Percentiles rank a stretch among this genome's conserved stretches.
These are phyloP conservation scores for Rhodotorula sp. DNA, from an alignment of 1,284 basidiomycete genomes.

Conservation along the genomic window DNA sequence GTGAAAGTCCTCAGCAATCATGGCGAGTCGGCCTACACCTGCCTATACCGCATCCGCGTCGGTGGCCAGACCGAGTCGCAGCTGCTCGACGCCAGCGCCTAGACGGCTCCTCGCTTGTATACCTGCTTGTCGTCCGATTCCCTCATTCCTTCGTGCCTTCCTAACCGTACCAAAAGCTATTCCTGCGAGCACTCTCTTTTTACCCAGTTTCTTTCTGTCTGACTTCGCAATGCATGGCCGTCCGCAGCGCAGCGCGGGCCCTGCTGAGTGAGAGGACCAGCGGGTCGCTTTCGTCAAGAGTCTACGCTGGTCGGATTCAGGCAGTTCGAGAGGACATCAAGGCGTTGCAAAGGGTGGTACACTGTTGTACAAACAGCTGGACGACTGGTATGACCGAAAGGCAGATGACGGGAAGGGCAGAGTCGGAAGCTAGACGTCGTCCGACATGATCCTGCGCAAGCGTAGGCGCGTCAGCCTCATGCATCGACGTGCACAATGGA, in stretches of 20 bases:
- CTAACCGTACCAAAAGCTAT: too few species aligned
- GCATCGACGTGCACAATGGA: neutral
- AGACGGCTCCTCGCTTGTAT: neutral
- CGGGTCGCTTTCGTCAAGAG: too few species aligned
- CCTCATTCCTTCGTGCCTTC: too few species aligned
- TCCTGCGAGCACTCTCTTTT: too few species aligned
- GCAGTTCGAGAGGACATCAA: neutral
- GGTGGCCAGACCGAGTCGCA: conserved; percentile 26
- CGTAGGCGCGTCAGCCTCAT: neutral
- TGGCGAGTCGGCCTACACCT: conserved; percentile 79
- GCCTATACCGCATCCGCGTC: conserved; percentile 80
- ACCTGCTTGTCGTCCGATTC: too few species aligned
- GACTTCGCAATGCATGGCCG: too few species aligned
- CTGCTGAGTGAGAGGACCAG: too few species aligned
- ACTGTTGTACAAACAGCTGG: conserved; percentile 4
- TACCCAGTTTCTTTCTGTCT: too few species aligned
- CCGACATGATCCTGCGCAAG: conserved; percentile 17
- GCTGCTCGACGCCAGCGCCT: neutral
- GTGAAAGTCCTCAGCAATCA: conserved; percentile 79
- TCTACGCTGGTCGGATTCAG: too few species aligned
- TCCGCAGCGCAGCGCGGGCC: too few species aligned
- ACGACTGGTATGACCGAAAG: neutral
- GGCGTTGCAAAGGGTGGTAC: conserved; percentile 5
- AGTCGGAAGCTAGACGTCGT: conserved; percentile 2
- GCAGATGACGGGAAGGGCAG: neutral